Conservation (phyloP, 2,329 filamentous ascomycete genomes). For the Phoma sp. region DNA sequence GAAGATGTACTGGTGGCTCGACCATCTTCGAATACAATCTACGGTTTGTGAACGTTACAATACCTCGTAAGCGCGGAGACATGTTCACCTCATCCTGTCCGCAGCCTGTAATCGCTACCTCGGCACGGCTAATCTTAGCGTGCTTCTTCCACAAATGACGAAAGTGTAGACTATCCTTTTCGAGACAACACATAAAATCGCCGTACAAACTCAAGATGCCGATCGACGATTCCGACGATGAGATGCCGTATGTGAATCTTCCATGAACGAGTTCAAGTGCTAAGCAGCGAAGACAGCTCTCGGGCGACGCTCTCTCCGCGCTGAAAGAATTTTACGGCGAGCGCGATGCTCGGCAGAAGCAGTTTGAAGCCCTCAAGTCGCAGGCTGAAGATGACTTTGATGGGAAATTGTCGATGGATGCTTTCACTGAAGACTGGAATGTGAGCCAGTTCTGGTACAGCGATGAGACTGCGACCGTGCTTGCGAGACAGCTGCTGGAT, state of each 20-base stretch:
- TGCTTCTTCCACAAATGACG: constrained; percentile 13
- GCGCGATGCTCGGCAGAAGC: constrained; percentile 69
- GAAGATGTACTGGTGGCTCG: constrained; percentile 68
- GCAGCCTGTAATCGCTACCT: constrained; percentile 23
- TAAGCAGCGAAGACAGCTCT: constrained; percentile 63
- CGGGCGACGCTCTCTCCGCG: constrained; percentile 70
- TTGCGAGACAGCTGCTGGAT: constrained; percentile 71
- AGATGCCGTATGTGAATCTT: constrained; percentile 37
- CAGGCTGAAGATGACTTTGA: constrained; percentile 65
- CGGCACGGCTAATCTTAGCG: constrained; percentile 25
- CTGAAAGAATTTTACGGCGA: constrained; percentile 78
- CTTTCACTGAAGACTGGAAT: constrained; percentile 83
- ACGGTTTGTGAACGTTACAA: constrained; percentile 25
- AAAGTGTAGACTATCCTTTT: constrained; percentile 28
- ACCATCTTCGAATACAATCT: constrained; percentile 61
- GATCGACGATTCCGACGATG: constrained; percentile 42
- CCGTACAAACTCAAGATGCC: constrained; percentile 27
- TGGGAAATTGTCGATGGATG: constrained; percentile 66
- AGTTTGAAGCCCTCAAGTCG: constrained; percentile 72
- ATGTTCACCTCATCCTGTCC: constrained; percentile 27
- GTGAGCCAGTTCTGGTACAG: constrained; percentile 85
- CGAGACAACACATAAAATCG: constrained; percentile 21
- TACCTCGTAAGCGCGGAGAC: constrained; percentile 31
- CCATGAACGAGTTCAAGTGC: no score
- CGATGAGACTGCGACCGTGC: constrained; percentile 70